Evolutionary conservation across 1,284 basidiomycete genomes (phyloP).

Genomic region (Phlebopus sp.): DNA sequence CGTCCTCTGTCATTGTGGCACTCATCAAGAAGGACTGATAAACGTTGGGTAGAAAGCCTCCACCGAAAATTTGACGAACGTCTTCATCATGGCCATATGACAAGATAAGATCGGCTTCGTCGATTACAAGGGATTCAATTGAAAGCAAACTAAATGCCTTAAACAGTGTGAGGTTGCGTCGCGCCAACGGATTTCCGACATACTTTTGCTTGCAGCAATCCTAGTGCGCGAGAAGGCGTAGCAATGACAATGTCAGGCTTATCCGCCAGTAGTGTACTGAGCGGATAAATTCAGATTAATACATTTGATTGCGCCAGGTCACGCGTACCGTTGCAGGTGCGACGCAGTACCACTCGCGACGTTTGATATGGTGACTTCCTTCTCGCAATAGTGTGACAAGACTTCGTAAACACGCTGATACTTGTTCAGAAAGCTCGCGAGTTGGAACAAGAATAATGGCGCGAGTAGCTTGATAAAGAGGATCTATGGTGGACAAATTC

Average conservation of each 20-base stretch:
- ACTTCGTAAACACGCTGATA: slow-evolving; percentile 66
- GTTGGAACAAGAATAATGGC: slow-evolving; percentile 93
- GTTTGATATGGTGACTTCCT: slow-evolving; percentile 75
- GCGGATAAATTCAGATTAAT: slow-evolving; percentile 4
- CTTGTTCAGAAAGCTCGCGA: slow-evolving; percentile 90
- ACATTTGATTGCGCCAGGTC: background rate
- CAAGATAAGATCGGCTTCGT: slow-evolving; percentile 96
- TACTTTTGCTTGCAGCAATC: slow-evolving; percentile 79
- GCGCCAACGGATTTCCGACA: background rate
- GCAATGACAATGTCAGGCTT: slow-evolving; percentile 90
- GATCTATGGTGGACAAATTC: slow-evolving; percentile 41
- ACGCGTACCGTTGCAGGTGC: slow-evolving; percentile 71
- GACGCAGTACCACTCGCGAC: slow-evolving; percentile 72
- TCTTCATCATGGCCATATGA: slow-evolving; percentile 97
- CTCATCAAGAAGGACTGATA: slow-evolving; percentile 97
- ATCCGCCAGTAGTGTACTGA: slow-evolving; percentile 79
- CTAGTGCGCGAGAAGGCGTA: slow-evolving; percentile 85
- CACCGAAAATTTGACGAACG: slow-evolving; percentile 80
- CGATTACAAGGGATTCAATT: slow-evolving; percentile 89
- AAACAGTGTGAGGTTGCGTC: slow-evolving; percentile 3
- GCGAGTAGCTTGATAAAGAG: slow-evolving; percentile 60
- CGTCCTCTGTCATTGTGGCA: slow-evolving; percentile 96
- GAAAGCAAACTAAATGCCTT: slow-evolving; percentile 59
- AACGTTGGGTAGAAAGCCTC: slow-evolving; percentile 78
- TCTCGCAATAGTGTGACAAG: slow-evolving; percentile 77